Evolutionary conservation across 2,329 filamentous ascomycete genomes (phyloP).

Genomic region (Colletotrichum sp.): DNA sequence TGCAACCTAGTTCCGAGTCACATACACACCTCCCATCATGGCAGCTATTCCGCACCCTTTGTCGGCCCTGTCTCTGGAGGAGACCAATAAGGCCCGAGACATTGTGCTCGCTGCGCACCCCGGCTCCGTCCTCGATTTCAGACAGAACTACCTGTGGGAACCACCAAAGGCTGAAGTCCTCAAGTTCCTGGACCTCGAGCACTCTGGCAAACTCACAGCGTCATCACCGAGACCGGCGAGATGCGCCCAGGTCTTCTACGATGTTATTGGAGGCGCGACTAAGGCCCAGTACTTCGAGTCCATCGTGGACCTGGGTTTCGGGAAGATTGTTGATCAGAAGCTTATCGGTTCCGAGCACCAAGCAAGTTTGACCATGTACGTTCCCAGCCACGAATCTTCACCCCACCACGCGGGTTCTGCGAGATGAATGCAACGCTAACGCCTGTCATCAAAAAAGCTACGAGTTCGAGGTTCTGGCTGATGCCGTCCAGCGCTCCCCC

Average conservation of each 20-base stretch:
- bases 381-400: neutral
- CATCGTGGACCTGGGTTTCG: constrained; percentile 34
- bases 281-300: constrained; percentile 37
- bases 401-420: neutral
- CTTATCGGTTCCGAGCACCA: constrained; percentile 32
- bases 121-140: constrained; percentile 39
- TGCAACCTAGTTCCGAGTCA: neutral
- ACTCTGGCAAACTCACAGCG: constrained; percentile 31
- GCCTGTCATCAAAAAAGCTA: constrained; percentile 18
- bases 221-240: constrained; percentile 34
- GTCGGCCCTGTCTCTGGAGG: constrained; percentile 29
- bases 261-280: constrained; percentile 31
- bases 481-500: constrained; percentile 30
- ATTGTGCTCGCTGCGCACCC: constrained; percentile 33
- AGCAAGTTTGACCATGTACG: constrained; percentile 34
- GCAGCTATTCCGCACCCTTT: constrained; percentile 33
- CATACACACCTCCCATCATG: constrained; percentile 9
- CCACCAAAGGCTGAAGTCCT: constrained; percentile 48
- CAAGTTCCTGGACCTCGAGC: constrained; percentile 45
- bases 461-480: constrained; percentile 39
- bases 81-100: constrained; percentile 38
- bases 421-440: neutral
- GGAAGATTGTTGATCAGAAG: constrained; percentile 27
- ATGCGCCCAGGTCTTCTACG: constrained; percentile 39
- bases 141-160: constrained; percentile 50